Percentiles rank a stretch among this genome's conserved stretches.
phyloP scores from a whole-genome alignment of 257 asterid species.

The Solanum tarijense region DNA sequence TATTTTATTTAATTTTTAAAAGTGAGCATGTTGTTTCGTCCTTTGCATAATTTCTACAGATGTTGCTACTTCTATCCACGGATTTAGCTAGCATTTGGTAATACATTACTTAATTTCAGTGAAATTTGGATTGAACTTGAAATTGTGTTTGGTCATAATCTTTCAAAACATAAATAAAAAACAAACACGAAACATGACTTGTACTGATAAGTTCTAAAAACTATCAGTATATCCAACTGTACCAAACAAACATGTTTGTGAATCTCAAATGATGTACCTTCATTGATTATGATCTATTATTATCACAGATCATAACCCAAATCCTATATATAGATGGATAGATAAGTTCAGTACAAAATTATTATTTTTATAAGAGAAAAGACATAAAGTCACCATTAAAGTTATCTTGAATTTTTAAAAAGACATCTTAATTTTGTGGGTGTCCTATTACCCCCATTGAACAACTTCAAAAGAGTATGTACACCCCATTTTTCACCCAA shows the following conservation, averaged over 20 bases:
- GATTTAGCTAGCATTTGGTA: background rate
- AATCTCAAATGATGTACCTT: background rate
- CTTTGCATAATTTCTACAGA: background rate
- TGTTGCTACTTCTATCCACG: background rate
- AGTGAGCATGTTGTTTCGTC: background rate
- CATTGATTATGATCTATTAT: background rate
- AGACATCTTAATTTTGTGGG: too few species aligned
- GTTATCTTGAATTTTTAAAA: too few species aligned
- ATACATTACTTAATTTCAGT: too few species aligned
- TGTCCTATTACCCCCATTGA: too few species aligned
- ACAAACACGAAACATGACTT: background rate
- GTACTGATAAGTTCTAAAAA: background rate
- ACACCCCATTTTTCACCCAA: too few species aligned
- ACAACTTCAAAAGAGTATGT: too few species aligned
- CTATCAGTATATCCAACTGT: background rate
- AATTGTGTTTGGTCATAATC: background rate
- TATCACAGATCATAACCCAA: too few species aligned
- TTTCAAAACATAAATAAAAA: too few species aligned
- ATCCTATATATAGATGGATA: too few species aligned
- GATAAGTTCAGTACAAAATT: too few species aligned
- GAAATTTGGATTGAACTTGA: background rate
- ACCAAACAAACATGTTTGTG: background rate
- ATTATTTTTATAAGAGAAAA: too few species aligned
- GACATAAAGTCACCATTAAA: too few species aligned
- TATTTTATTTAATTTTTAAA: background rate